Percentiles rank a stretch among this genome's conserved stretches.
Conservation (phyloP, 2,329 filamentous ascomycete genomes). For the Colletotrichum camelliae region DNA sequence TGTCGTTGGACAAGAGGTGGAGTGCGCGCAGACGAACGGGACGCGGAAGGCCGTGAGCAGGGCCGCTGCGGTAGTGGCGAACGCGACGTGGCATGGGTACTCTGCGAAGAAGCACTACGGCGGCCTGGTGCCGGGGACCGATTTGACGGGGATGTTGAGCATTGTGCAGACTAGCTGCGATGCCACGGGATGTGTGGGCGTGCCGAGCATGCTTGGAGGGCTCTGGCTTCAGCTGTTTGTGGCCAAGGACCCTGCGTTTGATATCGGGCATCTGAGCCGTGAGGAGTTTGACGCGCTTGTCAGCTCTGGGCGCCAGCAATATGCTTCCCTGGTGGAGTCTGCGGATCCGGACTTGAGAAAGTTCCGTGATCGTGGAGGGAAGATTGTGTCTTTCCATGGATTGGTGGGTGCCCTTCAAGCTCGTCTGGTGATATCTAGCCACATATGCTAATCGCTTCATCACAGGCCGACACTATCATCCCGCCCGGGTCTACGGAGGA, state of each 20-base stretch:
- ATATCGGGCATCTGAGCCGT: background rate
- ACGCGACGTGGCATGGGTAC: background rate
- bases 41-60: background rate
- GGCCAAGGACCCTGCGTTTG: background rate
- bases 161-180: background rate
- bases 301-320: background rate
- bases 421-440: background rate
- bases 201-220: background rate
- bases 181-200: background rate
- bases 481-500: slow-evolving; percentile 22
- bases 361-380: slow-evolving; percentile 44
- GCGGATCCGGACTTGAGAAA: slow-evolving; percentile 29
- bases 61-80: background rate
- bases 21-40: background rate
- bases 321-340: background rate
- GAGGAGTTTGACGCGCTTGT: background rate
- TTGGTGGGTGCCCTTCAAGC: background rate
- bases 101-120: background rate
- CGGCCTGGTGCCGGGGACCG: background rate
- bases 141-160: background rate
- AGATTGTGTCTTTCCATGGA: slow-evolving; percentile 44
- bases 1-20: slow-evolving; percentile 5
- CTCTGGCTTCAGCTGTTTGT: background rate
- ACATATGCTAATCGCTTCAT: slow-evolving; percentile 29
- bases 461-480: slow-evolving; percentile 25